Evolutionary conservation across 192 early-diverging fungal species (phyloP).

Genomic region (Backusella parvicylindrica): DNA sequence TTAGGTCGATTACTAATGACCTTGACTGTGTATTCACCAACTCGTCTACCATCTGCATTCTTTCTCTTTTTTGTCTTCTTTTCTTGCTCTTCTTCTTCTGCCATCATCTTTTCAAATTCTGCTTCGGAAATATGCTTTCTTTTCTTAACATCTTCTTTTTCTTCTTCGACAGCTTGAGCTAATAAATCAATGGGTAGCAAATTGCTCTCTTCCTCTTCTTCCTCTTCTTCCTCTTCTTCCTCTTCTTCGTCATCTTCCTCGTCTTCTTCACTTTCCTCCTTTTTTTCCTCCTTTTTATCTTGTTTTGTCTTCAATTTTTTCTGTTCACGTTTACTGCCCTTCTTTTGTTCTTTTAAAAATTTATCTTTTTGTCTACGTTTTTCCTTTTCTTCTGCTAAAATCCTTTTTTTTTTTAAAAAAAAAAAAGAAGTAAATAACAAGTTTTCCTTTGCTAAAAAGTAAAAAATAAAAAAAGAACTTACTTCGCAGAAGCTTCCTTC

Average conservation of each 20-base stretch:
- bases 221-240: background rate
- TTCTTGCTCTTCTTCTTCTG: constrained; percentile 11
- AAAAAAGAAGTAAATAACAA: background rate
- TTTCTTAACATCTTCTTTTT: constrained; percentile 18
- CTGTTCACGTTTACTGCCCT: constrained; percentile 17
- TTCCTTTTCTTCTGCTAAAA: constrained; percentile 23
- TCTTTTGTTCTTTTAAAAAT: constrained; percentile 34
- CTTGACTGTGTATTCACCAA: constrained; percentile 37
- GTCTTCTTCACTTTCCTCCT: background rate
- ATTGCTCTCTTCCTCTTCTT: background rate
- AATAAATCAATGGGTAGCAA: constrained; percentile 21
- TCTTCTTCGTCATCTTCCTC: background rate
- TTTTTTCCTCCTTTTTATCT: background rate
- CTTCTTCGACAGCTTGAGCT: constrained; percentile 18
- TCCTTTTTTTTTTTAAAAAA: background rate
- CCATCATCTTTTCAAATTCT: constrained; percentile 32
- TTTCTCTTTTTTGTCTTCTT: constrained; percentile 11
- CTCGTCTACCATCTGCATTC: constrained; percentile 12
- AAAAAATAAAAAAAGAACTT: background rate
- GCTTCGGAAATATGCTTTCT: constrained; percentile 29
- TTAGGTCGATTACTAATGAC: constrained; percentile 27
- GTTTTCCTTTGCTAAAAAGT: background rate
- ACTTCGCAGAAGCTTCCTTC: constrained; percentile 28
- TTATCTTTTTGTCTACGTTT: constrained; percentile 35
- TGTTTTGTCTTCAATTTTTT: constrained; percentile 5